Percentiles rank a stretch among this genome's conserved stretches.
phyloP scores from a whole-genome alignment of 805 yeast species.

The Priceomyces fermenticarens region DNA sequence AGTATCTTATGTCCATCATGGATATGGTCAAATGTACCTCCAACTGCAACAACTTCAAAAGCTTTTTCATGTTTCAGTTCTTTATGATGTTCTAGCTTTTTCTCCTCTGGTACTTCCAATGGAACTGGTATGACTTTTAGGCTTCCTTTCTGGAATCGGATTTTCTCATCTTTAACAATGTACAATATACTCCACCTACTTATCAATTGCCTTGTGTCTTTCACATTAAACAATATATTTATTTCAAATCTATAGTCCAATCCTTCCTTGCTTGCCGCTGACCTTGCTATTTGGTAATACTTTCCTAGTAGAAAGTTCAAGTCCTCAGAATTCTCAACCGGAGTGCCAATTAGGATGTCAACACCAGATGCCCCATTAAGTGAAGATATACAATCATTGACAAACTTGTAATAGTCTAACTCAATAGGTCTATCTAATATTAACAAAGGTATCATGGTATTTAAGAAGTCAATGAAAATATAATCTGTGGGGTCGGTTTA shows the following conservation, averaged over 20 bases:
- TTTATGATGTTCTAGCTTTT: neutral
- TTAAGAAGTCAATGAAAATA: slow-evolving; percentile 4
- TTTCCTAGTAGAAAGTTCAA: slow-evolving; percentile 27
- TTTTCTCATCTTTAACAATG: slow-evolving; percentile 1
- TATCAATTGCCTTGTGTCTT: neutral
- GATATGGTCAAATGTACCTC: slow-evolving; percentile 96
- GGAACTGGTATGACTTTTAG: neutral
- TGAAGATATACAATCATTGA: slow-evolving; percentile 4
- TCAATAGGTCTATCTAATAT: slow-evolving; percentile 12
- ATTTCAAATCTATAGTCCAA: slow-evolving; percentile 25
- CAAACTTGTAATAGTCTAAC: slow-evolving; percentile 10
- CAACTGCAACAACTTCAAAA: slow-evolving; percentile 56
- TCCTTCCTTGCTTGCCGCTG: slow-evolving; percentile 13
- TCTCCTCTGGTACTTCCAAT: neutral
- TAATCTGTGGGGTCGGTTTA: neutral
- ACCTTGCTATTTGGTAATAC: slow-evolving; percentile 27
- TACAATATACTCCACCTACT: neutral
- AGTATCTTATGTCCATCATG: slow-evolving; percentile 94
- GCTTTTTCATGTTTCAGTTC: neutral
- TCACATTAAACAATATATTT: slow-evolving; percentile 25
- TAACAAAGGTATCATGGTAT: neutral
- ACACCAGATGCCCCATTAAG: slow-evolving; percentile 7
- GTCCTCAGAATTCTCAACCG: slow-evolving; percentile 17
- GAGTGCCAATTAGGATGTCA: slow-evolving; percentile 22
- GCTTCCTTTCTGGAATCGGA: neutral